Evolutionary conservation across 1,139 yeast genomes (phyloP).

Genomic region (Yamadazyma songkhlaensis): DNA sequence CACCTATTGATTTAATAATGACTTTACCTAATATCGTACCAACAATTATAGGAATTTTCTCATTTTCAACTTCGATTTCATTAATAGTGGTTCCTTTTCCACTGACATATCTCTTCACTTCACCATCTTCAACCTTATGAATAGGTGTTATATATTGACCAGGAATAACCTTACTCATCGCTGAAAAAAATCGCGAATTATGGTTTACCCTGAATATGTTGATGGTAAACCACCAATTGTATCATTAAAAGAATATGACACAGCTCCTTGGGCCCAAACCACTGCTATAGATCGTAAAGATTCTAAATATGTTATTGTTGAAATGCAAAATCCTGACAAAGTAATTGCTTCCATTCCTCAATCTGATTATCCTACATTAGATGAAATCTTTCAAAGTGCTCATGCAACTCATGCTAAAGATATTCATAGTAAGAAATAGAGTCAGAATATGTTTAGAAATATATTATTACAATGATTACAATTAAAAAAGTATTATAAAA

Average conservation of each 20-base stretch:
- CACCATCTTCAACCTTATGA: constrained; percentile 23
- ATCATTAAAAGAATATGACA: constrained; percentile 45
- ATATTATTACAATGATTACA: not conserved
- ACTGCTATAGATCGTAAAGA: constrained; percentile 45
- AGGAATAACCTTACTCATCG: constrained; percentile 51
- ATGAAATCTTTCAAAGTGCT: constrained; percentile 48
- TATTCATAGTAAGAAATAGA: constrained; percentile 5
- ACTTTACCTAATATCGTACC: constrained; percentile 70
- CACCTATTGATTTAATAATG: constrained; percentile 17
- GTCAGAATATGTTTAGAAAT: not conserved
- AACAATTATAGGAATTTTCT: constrained; percentile 48
- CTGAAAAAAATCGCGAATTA: constrained; percentile 5
- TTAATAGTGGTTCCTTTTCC: constrained; percentile 41
- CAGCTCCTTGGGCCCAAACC: constrained; percentile 50
- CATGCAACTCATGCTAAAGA: constrained; percentile 29
- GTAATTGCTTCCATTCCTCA: constrained; percentile 41
- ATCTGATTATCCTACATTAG: constrained; percentile 35
- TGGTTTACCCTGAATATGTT: constrained; percentile 40
- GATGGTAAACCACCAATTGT: constrained; percentile 50
- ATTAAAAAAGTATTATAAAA: constrained; percentile 48
- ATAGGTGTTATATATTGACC: constrained; percentile 61
- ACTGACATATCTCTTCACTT: constrained; percentile 25
- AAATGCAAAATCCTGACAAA: constrained; percentile 42
- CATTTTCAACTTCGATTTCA: constrained; percentile 24
- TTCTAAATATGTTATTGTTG: constrained; percentile 41